Evolutionary conservation across 768 basidiomycete genomes (phyloP), one percentile per base, ranked within the genome.

Genomic region (Termitomyces sp.): DNA sequence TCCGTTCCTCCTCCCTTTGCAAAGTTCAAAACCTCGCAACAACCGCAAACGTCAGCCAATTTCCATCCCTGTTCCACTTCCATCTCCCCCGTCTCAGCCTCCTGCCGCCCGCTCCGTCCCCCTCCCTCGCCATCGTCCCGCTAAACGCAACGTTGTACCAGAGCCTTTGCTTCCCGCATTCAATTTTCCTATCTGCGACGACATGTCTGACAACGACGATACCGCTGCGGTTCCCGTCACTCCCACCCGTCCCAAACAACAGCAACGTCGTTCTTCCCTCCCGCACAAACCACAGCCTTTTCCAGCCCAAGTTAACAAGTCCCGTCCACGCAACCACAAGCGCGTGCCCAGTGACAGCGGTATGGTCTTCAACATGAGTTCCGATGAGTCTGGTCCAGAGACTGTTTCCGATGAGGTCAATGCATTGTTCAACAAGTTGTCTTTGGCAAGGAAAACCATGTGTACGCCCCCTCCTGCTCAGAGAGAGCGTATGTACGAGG

Each of bases 151-250:
- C n/a, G 36, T 68, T 10, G 70, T n/a, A 20, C 54, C 53, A n/a
- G 46, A 56, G 3, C 43, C 53, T 40, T 7, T 69, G 48, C 56
- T 66, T 58, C 61, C 61, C 2, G 33, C 61, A 10, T 62, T 62
- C 47, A 74, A 71, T 36, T 89, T 89, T 69, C 88, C 86, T 3
- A 71, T 92, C 46, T 90, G 88, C 63, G 88, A 91, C 61, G 89
- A 92, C 63, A 48, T 66, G 33, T 68, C 69, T 35, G 68, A 71
- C 59, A 68, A 72, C 10, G 73, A 78, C 16, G 57, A 45, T 16
- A 74, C 73, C 35, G 38, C 51, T 13, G 38, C 38, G 5, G 26
- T 26, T 40, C 26, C 6, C 14, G 38, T 52, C 18, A 86, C 86
- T 0, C 86, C 85, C n/a, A 71, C 77, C 44, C 84, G 79, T 55